phyloP scores from a whole-genome alignment of 371 early-diverging fungal species.

The Mucor mucedo region DNA sequence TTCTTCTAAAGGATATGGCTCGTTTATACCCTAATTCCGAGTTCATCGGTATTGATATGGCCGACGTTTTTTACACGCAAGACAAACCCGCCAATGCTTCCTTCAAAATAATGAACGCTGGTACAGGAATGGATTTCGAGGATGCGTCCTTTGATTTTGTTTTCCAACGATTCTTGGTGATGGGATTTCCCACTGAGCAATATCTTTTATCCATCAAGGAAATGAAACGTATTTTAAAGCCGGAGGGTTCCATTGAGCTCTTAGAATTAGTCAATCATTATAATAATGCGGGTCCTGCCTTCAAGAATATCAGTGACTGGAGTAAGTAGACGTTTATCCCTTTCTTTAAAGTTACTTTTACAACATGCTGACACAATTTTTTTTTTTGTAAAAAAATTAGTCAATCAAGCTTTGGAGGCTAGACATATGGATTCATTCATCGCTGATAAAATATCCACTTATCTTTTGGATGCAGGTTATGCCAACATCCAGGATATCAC shows the following conservation, averaged over 20 bases:
- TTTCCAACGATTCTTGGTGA: conserved; percentile 52
- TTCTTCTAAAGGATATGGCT: conserved; percentile 41
- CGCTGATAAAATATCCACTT: conserved; percentile 41
- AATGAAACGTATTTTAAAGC: conserved; percentile 48
- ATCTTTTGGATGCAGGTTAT: conserved; percentile 34
- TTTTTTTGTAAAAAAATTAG: conserved; percentile 15
- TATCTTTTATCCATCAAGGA: conserved; percentile 38
- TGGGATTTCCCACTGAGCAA: conserved; percentile 45
- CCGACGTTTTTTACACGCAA: conserved; percentile 38
- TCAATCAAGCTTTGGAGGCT: conserved; percentile 34
- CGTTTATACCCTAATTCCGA: conserved; percentile 45
- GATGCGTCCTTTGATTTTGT: conserved; percentile 51
- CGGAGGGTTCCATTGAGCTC: conserved; percentile 46
- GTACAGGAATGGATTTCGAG: conserved; percentile 38
- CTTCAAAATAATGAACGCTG: conserved; percentile 42
- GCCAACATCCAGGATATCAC: conserved; percentile 27
- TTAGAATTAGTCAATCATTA: conserved; percentile 48
- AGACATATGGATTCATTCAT: conserved; percentile 46
- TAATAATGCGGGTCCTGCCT: conserved; percentile 37
- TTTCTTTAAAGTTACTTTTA: not conserved
- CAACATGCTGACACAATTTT: not conserved
- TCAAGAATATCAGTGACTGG: conserved; percentile 38
- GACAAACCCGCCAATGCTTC: conserved; percentile 38
- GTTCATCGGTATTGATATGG: conserved; percentile 54
- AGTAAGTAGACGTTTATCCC: conserved; percentile 30